phyloP scores from a whole-genome alignment of 306 rosid genomes.

The Delonix regia region DNA sequence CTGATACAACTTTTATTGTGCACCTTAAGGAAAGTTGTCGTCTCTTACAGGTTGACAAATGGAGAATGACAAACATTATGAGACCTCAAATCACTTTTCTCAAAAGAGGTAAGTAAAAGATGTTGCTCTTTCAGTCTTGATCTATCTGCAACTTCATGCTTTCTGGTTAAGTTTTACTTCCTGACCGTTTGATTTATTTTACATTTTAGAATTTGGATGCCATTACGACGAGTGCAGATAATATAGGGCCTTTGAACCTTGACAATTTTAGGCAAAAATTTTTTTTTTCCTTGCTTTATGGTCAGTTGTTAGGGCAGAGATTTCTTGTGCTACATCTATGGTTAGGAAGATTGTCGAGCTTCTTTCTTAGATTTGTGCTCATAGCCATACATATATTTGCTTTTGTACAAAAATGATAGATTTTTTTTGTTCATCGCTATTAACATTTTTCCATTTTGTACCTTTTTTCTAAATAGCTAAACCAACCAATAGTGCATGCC shows the following conservation, averaged over 20 bases:
- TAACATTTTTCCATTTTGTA: background rate
- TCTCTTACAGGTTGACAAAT: slow-evolving; percentile 55
- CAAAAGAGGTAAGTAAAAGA: slow-evolving; percentile 73
- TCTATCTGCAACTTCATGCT: slow-evolving; percentile 30
- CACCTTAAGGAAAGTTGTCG: slow-evolving; percentile 19
- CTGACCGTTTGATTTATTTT: slow-evolving; percentile 38
- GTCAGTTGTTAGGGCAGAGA: slow-evolving; percentile 58
- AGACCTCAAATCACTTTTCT: slow-evolving; percentile 70
- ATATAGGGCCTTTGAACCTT: slow-evolving; percentile 84
- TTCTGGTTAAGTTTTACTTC: slow-evolving; percentile 21
- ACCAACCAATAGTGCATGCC: slow-evolving; percentile 47
- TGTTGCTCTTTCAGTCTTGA: slow-evolving; percentile 19
- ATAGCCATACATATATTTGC: background rate
- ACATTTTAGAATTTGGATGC: slow-evolving; percentile 78
- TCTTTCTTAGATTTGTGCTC: slow-evolving; percentile 31
- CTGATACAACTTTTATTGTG: slow-evolving; percentile 21
- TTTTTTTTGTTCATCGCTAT: slow-evolving; percentile 21
- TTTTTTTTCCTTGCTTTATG: slow-evolving; percentile 81
- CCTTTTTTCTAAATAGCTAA: slow-evolving; percentile 40
- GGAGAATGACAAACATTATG: slow-evolving; percentile 74
- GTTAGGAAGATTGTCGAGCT: slow-evolving; percentile 55
- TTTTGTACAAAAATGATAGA: background rate
- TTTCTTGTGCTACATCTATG: slow-evolving; percentile 53
- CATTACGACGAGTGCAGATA: slow-evolving; percentile 72
- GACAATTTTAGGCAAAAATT: slow-evolving; percentile 75